Evolutionary conservation across 2,329 filamentous ascomycete species (phyloP), one percentile per base, ranked within the genome.

Genomic region (Aulographum hederae): DNA sequence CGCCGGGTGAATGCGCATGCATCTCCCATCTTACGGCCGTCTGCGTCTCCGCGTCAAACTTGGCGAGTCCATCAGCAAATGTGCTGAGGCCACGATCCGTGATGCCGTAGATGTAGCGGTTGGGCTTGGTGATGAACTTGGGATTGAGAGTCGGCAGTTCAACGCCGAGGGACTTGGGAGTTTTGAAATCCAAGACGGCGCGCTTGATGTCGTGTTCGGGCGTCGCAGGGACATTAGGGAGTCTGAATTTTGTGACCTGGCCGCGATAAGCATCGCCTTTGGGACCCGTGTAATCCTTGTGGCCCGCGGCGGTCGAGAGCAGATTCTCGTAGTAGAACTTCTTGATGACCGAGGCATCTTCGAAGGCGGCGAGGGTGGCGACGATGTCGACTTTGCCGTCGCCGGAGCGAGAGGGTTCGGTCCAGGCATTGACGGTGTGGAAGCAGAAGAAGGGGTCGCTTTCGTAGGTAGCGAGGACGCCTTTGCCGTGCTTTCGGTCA

Each of bases 361-460:
- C 60, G 43, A 77, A 84, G 32, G 67, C 57, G 18, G 73, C 52
- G 1, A 76, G 47, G 37, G 91, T 81, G 33, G 74, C 69, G 18
- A 72, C 57, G 13, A 89, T 59, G 36, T 73, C 60, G 4, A 54
- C 52, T n/a, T 59, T 54, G 32, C 17, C 42, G 2, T 46, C 37
- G 18, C 50, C 41, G 14, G 33, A 40, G 3, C 47, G 32, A 1
- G 51, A 56, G 0, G 50, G 41, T 38, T 79, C 66, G 43, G 86
- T 78, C 47, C 73, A 89, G 0, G 78, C 68, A 41, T 91, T 91
- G 46, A 81, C 59, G 0, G 68, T 69, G 52, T 92, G 81, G 50
- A 91, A 91, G 51, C 71, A 75, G 57, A 85, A 91, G 29, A 73
- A 73, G 0, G 77, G 65, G 0, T 68, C 62, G 12, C 69, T 75